A percentile compares a stretch with the other conserved stretches of the same genome.
Conservation (phyloP, 805 yeast species). For the Cyberlindnera mrakii region DNA sequence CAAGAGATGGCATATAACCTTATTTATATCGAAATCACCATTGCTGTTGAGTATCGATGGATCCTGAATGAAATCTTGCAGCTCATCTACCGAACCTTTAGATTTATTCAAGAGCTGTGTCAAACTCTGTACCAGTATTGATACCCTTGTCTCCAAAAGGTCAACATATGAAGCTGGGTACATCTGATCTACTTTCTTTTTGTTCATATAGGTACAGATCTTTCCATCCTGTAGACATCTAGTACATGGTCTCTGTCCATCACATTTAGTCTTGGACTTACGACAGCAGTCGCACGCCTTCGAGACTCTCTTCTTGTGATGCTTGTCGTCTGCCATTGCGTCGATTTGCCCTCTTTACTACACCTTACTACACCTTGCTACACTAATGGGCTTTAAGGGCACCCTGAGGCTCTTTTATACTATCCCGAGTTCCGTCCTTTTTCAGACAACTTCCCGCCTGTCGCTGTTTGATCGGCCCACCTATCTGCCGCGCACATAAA, state of each 20-base stretch:
- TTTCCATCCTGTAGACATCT: slow-evolving; percentile 49
- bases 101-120: slow-evolving; percentile 21
- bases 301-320: slow-evolving; percentile 13
- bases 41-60: slow-evolving; percentile 13
- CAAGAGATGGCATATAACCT: slow-evolving; percentile 18
- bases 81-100: slow-evolving; percentile 4
- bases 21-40: slow-evolving; percentile 23
- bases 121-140: slow-evolving; percentile 38
- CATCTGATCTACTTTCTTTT: slow-evolving; percentile 40
- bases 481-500: too few species aligned
- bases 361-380: too few species aligned
- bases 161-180: slow-evolving; percentile 44
- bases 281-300: slow-evolving; percentile 43
- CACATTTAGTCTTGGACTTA: slow-evolving; percentile 37
- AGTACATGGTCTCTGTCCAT: slow-evolving; percentile 40
- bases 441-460: too few species aligned
- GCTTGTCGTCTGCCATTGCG: background rate
- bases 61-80: slow-evolving; percentile 14
- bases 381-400: too few species aligned
- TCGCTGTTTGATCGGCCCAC: too few species aligned
- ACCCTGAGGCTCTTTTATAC: too few species aligned
- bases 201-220: slow-evolving; percentile 50
- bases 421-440: too few species aligned
- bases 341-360: too few species aligned
- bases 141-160: slow-evolving; percentile 42